Percentiles rank a stretch among this genome's conserved stretches.
Conservation (phyloP, 441 rosid species). For the Rhodomyrtus psidioides region DNA sequence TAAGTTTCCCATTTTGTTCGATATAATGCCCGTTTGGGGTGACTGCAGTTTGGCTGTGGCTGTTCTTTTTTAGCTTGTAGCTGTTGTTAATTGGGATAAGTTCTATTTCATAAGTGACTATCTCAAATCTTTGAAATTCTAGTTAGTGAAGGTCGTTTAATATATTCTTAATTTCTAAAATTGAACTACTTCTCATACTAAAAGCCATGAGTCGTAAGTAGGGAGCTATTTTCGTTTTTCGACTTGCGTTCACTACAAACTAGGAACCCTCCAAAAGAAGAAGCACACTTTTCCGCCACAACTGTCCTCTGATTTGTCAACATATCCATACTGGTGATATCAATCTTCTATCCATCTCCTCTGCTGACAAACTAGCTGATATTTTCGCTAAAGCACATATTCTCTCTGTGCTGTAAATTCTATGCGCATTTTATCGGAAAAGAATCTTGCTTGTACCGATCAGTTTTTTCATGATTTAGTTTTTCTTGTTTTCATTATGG, state of each 20-base stretch:
- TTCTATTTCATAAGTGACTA: background rate
- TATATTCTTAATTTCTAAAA: background rate
- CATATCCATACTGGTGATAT: no score
- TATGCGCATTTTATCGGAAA: background rate
- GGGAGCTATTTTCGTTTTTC: background rate
- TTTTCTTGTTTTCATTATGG: background rate
- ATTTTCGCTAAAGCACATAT: background rate
- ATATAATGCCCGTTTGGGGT: background rate
- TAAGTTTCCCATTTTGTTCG: conserved; percentile 19
- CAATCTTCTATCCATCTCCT: no score
- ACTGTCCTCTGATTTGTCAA: no score
- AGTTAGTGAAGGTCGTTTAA: background rate
- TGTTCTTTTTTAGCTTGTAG: background rate
- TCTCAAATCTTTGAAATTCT: background rate
- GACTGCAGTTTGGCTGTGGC: background rate
- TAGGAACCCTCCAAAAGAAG: background rate
- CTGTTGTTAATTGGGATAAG: background rate
- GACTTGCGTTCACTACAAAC: background rate
- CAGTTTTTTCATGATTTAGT: background rate
- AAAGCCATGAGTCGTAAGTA: background rate
- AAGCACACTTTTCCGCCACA: background rate
- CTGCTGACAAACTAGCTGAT: no score
- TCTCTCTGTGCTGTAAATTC: background rate
- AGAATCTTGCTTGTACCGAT: background rate
- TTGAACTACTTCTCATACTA: background rate